Percentiles rank a stretch among this genome's conserved stretches.
Conservation (phyloP, 768 basidiomycete species). For the Thelephora aurantiotincta region DNA sequence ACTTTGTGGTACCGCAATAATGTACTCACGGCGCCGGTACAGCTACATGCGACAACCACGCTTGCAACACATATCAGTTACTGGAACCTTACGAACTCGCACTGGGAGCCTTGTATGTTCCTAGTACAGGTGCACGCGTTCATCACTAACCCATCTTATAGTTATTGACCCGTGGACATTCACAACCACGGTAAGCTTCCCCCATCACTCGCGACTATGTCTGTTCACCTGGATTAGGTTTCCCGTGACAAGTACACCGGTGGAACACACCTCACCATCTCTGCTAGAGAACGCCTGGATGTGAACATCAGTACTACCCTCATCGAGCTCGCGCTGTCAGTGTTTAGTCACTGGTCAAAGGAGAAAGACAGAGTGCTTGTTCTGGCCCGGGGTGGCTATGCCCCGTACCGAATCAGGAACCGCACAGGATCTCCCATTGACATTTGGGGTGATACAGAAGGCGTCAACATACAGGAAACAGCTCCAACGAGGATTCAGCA, state of each 20-base stretch:
- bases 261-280: conserved; percentile 44
- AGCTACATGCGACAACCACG: conserved; percentile 79
- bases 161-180: conserved; percentile 97
- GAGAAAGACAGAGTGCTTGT: conserved; percentile 61
- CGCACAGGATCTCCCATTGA: conserved; percentile 76
- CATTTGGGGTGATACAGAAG: conserved; percentile 75
- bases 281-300: conserved; percentile 75
- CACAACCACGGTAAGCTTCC: conserved; percentile 40
- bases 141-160: conserved; percentile 13
- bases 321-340: conserved; percentile 69
- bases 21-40: neutral
- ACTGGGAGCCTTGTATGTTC: conserved; percentile 83
- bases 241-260: conserved; percentile 33
- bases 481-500: conserved; percentile 50
- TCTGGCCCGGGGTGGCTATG: conserved; percentile 74
- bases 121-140: neutral
- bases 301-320: conserved; percentile 86
- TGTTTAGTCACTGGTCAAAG: conserved; percentile 56
- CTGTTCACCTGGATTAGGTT: conserved; percentile 25
- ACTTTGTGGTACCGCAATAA: neutral
- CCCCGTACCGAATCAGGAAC: conserved; percentile 88
- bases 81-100: conserved; percentile 94
- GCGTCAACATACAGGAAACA: conserved; percentile 31
- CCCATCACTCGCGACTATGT: neutral
- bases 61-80: conserved; percentile 79